These are phyloP conservation scores for Coemansia sp. DNA, from an alignment of 192 early-diverging fungal species.

Conservation along the genomic window DNA sequence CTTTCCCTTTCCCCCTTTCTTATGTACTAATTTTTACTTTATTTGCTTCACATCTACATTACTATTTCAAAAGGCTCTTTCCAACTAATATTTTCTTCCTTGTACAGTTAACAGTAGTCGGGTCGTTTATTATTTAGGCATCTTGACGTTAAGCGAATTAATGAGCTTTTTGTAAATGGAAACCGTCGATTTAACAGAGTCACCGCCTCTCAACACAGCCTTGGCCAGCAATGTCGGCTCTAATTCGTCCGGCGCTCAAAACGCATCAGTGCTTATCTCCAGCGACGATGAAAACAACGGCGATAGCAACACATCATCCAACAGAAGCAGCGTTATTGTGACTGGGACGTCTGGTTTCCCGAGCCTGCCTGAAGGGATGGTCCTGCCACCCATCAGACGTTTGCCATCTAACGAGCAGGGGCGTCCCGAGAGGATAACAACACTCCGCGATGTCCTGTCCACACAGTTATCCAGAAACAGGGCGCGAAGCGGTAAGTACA, in stretches of 20 bases:
- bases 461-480: slow-evolving; percentile 26
- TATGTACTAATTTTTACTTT: not conserved
- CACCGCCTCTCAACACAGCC: slow-evolving; percentile 13
- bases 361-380: slow-evolving; percentile 28
- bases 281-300: slow-evolving; percentile 33
- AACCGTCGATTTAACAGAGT: slow-evolving; percentile 37
- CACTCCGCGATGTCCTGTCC: slow-evolving; percentile 37
- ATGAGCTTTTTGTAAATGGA: slow-evolving; percentile 14
- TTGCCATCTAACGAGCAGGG: slow-evolving; percentile 16
- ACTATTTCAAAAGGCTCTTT: not conserved
- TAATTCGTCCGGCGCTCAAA: not conserved
- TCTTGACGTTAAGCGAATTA: not conserved
- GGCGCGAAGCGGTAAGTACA: slow-evolving; percentile 22
- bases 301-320: slow-evolving; percentile 16
- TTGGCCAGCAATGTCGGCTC: not conserved
- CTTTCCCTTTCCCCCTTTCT: not conserved
- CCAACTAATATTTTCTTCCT: not conserved
- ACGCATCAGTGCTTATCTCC: slow-evolving; percentile 17
- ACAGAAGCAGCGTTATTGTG: not conserved
- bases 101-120: not conserved
- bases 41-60: not conserved
- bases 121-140: not conserved
- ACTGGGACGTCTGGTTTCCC: slow-evolving; percentile 10
- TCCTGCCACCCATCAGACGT: slow-evolving; percentile 32
- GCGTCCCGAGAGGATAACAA: slow-evolving; percentile 45